phyloP scores from a whole-genome alignment of 139 green algal species.

The Chlamydomonas applanata region DNA sequence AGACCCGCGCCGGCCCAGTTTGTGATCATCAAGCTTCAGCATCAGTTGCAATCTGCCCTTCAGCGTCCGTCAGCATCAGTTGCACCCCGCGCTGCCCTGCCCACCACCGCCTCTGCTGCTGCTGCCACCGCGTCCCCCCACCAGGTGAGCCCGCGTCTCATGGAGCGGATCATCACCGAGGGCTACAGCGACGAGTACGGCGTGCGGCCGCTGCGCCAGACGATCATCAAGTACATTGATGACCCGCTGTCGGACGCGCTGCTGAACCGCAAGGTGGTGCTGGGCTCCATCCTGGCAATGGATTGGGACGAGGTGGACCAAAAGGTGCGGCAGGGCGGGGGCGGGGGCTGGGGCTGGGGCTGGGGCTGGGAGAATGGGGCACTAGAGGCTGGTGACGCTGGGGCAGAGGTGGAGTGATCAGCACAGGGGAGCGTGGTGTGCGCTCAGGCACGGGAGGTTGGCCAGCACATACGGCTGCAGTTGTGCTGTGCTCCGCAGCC shows the following conservation, averaged over 20 bases:
- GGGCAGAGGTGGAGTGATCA: no score
- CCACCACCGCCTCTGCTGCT: no score
- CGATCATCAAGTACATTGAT: constrained; percentile 53
- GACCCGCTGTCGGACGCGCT: constrained; percentile 68
- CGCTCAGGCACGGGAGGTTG: no score
- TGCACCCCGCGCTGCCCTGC: no score
- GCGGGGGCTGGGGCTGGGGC: not conserved
- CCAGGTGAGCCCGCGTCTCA: constrained; percentile 36
- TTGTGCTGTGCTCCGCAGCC: no score
- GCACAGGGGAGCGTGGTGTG: no score
- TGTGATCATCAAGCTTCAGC: no score
- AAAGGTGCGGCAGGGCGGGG: constrained; percentile 7
- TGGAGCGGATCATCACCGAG: constrained; percentile 60
- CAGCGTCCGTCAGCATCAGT: no score
- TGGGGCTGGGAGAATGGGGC: not conserved
- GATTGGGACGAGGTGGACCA: constrained; percentile 25
- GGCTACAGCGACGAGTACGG: constrained; percentile 73
- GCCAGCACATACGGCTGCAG: no score
- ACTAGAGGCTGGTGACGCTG: not conserved
- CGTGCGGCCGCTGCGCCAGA: constrained; percentile 72
- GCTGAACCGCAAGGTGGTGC: constrained; percentile 42
- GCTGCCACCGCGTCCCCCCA: no score
- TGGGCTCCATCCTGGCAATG: constrained; percentile 24
- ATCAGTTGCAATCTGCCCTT: no score
- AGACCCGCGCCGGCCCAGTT: no score